Percentiles rank a stretch among this genome's conserved stretches.
phyloP scores from a whole-genome alignment of 2,329 filamentous ascomycete genomes.

The Magnaporthiopsis poae region DNA sequence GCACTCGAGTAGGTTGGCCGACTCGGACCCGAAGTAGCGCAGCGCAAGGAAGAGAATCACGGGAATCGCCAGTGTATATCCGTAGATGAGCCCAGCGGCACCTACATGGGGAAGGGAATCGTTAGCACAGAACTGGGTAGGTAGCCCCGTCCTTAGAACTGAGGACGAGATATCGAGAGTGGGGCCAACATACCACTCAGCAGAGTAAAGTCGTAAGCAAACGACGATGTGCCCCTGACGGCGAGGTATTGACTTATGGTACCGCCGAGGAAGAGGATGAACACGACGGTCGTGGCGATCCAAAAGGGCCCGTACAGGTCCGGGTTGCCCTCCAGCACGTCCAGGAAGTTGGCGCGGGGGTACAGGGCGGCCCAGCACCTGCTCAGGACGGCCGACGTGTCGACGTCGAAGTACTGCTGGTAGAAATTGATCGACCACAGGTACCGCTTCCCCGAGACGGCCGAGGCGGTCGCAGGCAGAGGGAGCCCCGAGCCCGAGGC shows the following conservation, averaged over 20 bases:
- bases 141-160: background rate
- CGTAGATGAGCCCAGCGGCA: slow-evolving; percentile 86
- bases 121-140: background rate
- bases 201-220: slow-evolving; percentile 84
- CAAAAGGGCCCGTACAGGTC: slow-evolving; percentile 96
- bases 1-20: slow-evolving; percentile 86
- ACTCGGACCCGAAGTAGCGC: slow-evolving; percentile 91
- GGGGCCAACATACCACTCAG: slow-evolving; percentile 55
- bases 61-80: slow-evolving; percentile 83
- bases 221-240: slow-evolving; percentile 52
- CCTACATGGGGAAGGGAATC: slow-evolving; percentile 3
- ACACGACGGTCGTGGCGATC: slow-evolving; percentile 94
- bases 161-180: background rate
- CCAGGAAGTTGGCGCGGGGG: slow-evolving; percentile 87
- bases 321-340: slow-evolving; percentile 91
- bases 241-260: slow-evolving; percentile 88
- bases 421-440: slow-evolving; percentile 93
- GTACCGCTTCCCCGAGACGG: slow-evolving; percentile 60
- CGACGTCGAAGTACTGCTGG: slow-evolving; percentile 96
- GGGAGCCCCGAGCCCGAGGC: slow-evolving; percentile 40
- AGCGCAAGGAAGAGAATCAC: slow-evolving; percentile 76
- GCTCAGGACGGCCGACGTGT: slow-evolving; percentile 77
- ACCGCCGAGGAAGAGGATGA: slow-evolving; percentile 89
- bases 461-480: slow-evolving; percentile 44
- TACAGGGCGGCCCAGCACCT: slow-evolving; percentile 84